These are phyloP conservation scores for Gentiana straminea DNA, from an alignment of 257 asterid species.

Conservation along the genomic window DNA sequence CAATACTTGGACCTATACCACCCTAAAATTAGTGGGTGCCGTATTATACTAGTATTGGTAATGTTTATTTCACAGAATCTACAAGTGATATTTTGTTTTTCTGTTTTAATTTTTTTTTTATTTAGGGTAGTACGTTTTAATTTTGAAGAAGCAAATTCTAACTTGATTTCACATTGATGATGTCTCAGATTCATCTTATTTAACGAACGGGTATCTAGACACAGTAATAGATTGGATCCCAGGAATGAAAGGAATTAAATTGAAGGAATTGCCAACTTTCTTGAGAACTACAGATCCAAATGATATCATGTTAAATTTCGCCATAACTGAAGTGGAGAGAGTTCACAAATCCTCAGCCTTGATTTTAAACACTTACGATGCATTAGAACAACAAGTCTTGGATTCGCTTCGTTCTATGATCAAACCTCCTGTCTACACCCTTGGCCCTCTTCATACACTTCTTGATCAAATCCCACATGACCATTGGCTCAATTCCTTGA, in stretches of 20 bases:
- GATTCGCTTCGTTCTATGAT: conserved; percentile 1
- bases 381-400: conserved; percentile 6
- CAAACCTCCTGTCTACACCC: conserved; percentile 2
- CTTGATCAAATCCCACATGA: not conserved
- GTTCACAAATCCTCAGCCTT: not conserved
- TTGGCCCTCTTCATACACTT: conserved; percentile 10
- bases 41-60: too few species aligned
- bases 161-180: too few species aligned
- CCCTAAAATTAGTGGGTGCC: too few species aligned
- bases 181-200: conserved; percentile 26
- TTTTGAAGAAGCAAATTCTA: too few species aligned
- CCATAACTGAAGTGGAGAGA: not conserved
- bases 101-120: too few species aligned
- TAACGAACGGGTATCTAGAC: conserved; percentile 34
- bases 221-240: conserved; percentile 35
- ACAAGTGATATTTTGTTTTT: too few species aligned
- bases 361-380: conserved; percentile 5
- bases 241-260: conserved; percentile 18
- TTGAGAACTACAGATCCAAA: conserved; percentile 16
- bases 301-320: conserved; percentile 27
- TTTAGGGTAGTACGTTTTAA: too few species aligned
- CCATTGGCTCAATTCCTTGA: conserved; percentile 8
- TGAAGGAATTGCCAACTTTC: conserved; percentile 32
- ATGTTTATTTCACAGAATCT: too few species aligned
- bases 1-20: too few species aligned